Evolutionary conservation across 257 asterid genomes (phyloP).

Genomic region (Marsdenia floribunda): DNA sequence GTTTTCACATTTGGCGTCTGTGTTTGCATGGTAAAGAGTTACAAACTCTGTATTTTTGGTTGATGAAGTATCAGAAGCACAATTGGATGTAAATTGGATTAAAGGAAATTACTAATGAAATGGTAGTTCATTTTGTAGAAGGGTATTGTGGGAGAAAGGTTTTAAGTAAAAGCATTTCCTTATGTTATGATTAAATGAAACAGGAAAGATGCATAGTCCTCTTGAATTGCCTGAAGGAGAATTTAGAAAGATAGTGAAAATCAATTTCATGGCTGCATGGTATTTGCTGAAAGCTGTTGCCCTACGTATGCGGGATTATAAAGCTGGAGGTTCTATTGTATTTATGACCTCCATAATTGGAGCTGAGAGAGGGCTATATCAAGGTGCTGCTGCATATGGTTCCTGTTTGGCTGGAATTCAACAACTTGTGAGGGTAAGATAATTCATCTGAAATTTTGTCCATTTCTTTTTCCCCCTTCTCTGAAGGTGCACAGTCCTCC

Average conservation of each 20-base stretch:
- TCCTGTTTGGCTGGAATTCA: slow-evolving; percentile 86
- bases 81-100: too few species aligned
- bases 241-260: slow-evolving; percentile 65
- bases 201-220: slow-evolving; percentile 89
- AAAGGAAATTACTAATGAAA: background rate
- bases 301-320: slow-evolving; percentile 62
- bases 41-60: too few species aligned
- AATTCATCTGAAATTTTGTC: background rate
- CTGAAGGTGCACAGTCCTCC: background rate
- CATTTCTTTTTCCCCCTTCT: background rate
- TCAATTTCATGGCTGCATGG: slow-evolving; percentile 80
- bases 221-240: slow-evolving; percentile 57
- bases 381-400: slow-evolving; percentile 95
- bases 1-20: too few species aligned
- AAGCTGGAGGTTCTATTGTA: slow-evolving; percentile 82
- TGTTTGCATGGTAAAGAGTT: too few species aligned
- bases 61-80: too few species aligned
- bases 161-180: background rate
- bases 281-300: slow-evolving; percentile 75
- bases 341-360: slow-evolving; percentile 71
- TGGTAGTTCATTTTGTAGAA: background rate
- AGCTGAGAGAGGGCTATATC: slow-evolving; percentile 88
- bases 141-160: background rate
- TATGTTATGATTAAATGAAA: slow-evolving; percentile 16
- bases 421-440: slow-evolving; percentile 80